Evolutionary conservation across 192 early-diverging fungal species (phyloP).

Genomic region (Umbelopsis ramanniana): DNA sequence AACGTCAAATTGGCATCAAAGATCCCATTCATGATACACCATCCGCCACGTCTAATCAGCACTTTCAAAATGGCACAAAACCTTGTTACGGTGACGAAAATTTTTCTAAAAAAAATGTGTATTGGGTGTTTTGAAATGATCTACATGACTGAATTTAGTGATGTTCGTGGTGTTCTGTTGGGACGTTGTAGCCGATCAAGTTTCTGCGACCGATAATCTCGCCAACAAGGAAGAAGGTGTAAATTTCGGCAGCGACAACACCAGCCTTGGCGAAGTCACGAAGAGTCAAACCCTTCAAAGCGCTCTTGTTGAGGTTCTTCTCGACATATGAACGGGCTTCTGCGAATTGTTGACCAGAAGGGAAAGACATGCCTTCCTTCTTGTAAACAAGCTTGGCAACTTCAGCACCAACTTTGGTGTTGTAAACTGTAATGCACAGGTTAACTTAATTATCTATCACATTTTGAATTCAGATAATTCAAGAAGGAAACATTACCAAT

Average conservation of each 20-base stretch:
- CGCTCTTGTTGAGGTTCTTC: slow-evolving; percentile 45
- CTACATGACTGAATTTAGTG: slow-evolving; percentile 26
- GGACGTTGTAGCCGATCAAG: slow-evolving; percentile 64
- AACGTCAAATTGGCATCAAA: no score
- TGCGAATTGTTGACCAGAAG: slow-evolving; percentile 50
- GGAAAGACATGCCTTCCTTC: slow-evolving; percentile 63
- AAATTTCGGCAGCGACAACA: slow-evolving; percentile 56
- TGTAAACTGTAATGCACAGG: slow-evolving; percentile 39
- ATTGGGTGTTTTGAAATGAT: slow-evolving; percentile 6
- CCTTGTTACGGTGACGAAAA: background rate
- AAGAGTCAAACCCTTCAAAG: slow-evolving; percentile 50
- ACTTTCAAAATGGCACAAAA: background rate
- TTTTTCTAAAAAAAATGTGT: background rate
- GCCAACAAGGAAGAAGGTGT: slow-evolving; percentile 65
- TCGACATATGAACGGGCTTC: slow-evolving; percentile 50
- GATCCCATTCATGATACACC: no score
- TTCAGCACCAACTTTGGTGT: slow-evolving; percentile 60
- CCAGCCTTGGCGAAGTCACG: slow-evolving; percentile 53
- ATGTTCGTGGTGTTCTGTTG: slow-evolving; percentile 41
- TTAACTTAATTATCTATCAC: background rate
- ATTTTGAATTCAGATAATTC: background rate
- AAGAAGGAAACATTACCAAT: slow-evolving; percentile 16
- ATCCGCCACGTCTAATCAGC: background rate
- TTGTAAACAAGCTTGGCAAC: slow-evolving; percentile 67
- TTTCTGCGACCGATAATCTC: slow-evolving; percentile 69